Evolutionary conservation across 2,329 filamentous ascomycete genomes (phyloP).

Genomic region (Colletotrichum musae): DNA sequence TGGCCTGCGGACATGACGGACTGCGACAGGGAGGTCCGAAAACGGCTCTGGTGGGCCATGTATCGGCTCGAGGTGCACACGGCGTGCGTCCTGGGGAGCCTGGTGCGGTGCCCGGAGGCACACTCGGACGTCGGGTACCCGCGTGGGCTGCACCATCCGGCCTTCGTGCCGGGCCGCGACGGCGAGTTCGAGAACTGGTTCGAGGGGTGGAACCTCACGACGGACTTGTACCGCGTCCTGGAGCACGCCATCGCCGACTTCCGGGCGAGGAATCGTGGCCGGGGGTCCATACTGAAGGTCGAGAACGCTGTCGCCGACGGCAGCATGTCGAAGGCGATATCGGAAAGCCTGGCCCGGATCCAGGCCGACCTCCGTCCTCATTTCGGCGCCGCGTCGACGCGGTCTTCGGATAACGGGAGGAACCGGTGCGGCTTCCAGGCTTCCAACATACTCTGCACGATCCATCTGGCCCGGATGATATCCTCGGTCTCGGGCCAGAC

Average conservation of each 20-base stretch:
- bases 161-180: constrained; percentile 18
- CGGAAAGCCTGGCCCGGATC: constrained; percentile 2
- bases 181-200: constrained; percentile 56
- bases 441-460: constrained; percentile 29
- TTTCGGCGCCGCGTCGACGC: background rate
- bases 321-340: background rate
- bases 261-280: constrained; percentile 36
- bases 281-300: constrained; percentile 12
- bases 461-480: constrained; percentile 27
- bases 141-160: constrained; percentile 12
- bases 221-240: constrained; percentile 68
- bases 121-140: constrained; percentile 43
- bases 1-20: constrained; percentile 37
- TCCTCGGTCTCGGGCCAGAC: background rate
- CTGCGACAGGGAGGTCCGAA: constrained; percentile 39
- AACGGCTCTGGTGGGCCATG: constrained; percentile 44
- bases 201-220: constrained; percentile 70
- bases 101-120: constrained; percentile 42
- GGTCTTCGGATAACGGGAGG: constrained; percentile 20
- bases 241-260: constrained; percentile 60
- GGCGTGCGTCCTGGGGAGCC: constrained; percentile 43
- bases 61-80: constrained; percentile 45
- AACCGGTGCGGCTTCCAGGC: constrained; percentile 34
- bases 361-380: constrained; percentile 19
- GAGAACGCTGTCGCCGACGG: background rate